Evolutionary conservation across 2,329 filamentous ascomycete genomes (phyloP).

Genomic region (Fusarium dlaminii): DNA sequence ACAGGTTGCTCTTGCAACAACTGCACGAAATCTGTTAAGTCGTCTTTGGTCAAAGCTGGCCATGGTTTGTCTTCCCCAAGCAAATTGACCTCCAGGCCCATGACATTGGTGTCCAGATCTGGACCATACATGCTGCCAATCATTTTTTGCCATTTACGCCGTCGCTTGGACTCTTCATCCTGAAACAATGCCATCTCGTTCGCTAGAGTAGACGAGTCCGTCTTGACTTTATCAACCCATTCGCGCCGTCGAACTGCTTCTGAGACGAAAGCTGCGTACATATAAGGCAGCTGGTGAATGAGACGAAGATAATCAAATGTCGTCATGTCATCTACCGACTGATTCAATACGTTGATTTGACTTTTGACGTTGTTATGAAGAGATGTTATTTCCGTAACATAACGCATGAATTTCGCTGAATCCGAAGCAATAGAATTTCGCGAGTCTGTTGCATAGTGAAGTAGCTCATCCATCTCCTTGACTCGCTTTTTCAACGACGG

Average conservation of each 20-base stretch:
- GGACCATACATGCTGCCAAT: conserved; percentile 81
- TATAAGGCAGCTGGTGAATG: conserved; percentile 83
- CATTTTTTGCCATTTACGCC: conserved; percentile 89
- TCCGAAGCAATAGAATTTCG: conserved; percentile 74
- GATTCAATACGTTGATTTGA: conserved; percentile 75
- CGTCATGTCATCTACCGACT: conserved; percentile 78
- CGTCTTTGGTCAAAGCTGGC: conserved; percentile 79
- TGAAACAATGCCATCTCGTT: conserved; percentile 94
- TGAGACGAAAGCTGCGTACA: conserved; percentile 88
- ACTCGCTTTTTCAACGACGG: conserved; percentile 66
- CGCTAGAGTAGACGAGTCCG: conserved; percentile 85
- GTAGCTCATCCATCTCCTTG: conserved; percentile 69
- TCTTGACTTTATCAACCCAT: conserved; percentile 91
- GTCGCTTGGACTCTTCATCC: conserved; percentile 89
- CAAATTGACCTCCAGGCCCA: conserved; percentile 86
- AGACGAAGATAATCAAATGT: conserved; percentile 83
- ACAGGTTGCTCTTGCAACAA: conserved; percentile 71
- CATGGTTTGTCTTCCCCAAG: conserved; percentile 81
- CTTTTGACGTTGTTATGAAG: conserved; percentile 76
- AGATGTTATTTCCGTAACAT: conserved; percentile 81
- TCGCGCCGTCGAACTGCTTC: conserved; percentile 88
- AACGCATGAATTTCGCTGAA: conserved; percentile 80
- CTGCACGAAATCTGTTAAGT: conserved; percentile 79
- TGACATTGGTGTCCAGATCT: conserved; percentile 71
- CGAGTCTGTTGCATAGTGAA: conserved; percentile 67